These are phyloP conservation scores for Gymnopus androsaceus DNA, from an alignment of 1,284 basidiomycete genomes.

Conservation along the genomic window DNA sequence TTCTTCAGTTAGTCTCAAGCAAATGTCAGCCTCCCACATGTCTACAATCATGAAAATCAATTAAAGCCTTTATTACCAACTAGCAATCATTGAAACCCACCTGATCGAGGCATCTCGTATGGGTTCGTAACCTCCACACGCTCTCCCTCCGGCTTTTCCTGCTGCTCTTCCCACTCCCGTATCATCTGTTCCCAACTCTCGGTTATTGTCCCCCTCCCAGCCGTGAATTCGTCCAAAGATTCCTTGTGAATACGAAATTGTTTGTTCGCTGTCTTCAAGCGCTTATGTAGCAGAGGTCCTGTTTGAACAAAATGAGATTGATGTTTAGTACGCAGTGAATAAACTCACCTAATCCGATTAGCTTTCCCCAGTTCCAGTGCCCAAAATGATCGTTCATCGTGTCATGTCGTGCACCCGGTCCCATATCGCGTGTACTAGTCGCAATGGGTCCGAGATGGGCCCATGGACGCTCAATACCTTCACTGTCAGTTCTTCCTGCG, in stretches of 20 bases:
- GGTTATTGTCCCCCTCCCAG: not conserved
- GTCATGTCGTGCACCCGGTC: conserved; percentile 22
- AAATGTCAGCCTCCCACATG: conserved; percentile 14
- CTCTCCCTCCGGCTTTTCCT: not conserved
- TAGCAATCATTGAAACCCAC: not conserved
- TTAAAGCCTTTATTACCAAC: not conserved
- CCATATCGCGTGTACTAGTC: conserved; percentile 26
- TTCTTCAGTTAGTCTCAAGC: conserved; percentile 14
- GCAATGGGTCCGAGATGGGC: conserved; percentile 21
- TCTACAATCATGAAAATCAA: conserved; percentile 4
- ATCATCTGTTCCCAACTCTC: conserved; percentile 23
- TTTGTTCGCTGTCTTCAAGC: not conserved
- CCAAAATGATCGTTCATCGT: conserved; percentile 24
- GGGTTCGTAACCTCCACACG: conserved; percentile 22
- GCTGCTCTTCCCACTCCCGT: conserved; percentile 27
- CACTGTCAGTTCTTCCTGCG: conserved; percentile 24
- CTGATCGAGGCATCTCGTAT: conserved; percentile 17
- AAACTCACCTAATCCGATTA: conserved; percentile 16
- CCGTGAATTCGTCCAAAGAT: not conserved
- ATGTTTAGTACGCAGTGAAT: not conserved
- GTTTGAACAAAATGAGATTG: not conserved
- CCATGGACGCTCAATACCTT: conserved; percentile 28
- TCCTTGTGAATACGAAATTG: not conserved
- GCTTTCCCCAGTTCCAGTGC: conserved; percentile 29
- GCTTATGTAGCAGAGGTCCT: not conserved